These are phyloP conservation scores for Toxicodendron radicans DNA, from an alignment of 345 rosid genomes.

Conservation along the genomic window DNA sequence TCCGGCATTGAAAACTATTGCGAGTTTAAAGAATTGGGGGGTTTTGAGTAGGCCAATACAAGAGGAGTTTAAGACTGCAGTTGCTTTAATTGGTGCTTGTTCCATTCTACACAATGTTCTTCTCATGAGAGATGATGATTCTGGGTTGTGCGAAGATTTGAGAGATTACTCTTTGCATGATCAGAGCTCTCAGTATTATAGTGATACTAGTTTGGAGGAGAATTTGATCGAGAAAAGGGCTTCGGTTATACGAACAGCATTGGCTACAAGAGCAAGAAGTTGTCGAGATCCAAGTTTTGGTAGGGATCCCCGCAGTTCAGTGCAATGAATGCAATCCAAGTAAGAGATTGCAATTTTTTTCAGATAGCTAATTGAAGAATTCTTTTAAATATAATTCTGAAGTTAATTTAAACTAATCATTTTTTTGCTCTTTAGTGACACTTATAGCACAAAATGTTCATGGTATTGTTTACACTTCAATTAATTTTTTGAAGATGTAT, in stretches of 20 bases:
- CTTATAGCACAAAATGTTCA: neutral
- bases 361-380: conserved; percentile 25
- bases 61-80: conserved; percentile 54
- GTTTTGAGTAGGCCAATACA: conserved; percentile 46
- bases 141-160: conserved; percentile 41
- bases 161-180: conserved; percentile 30
- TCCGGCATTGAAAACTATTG: conserved; percentile 40
- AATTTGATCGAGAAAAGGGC: conserved; percentile 28
- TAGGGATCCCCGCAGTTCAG: conserved; percentile 15
- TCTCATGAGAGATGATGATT: conserved; percentile 62
- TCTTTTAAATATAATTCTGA: conserved; percentile 1
- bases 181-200: conserved; percentile 17
- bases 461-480: conserved; percentile 2
- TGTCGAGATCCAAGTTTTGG: conserved; percentile 8
- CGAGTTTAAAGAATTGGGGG: conserved; percentile 67
- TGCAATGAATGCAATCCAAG: conserved; percentile 7
- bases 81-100: conserved; percentile 57
- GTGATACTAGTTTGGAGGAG: conserved; percentile 30
- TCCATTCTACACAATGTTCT: conserved; percentile 65
- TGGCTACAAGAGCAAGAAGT: conserved; percentile 39
- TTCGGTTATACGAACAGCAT: conserved; percentile 36
- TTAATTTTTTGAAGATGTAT: conserved; percentile 7
- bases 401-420: conserved; percentile 8
- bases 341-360: conserved; percentile 19
- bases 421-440: neutral